Conservation (phyloP, 768 basidiomycete genomes). For the Mycena chlorophos region DNA sequence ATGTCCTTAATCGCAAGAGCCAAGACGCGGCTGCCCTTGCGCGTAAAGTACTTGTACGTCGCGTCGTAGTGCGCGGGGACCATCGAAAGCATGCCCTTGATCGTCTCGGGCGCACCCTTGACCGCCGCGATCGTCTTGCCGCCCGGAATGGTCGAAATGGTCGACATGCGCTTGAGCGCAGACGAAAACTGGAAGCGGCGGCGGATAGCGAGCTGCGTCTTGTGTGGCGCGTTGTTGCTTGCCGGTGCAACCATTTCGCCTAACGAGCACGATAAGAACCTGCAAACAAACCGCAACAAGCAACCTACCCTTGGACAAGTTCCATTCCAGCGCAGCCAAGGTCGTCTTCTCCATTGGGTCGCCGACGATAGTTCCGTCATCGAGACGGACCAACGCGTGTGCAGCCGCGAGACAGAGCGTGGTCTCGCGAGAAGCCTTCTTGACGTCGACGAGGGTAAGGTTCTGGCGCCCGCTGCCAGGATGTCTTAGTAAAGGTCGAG, state of each 20-base stretch:
- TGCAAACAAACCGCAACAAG: background rate
- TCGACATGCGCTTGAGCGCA: constrained; percentile 96
- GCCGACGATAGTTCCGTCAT: constrained; percentile 92
- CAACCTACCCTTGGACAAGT: constrained; percentile 60
- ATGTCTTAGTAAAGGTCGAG: constrained; percentile 13
- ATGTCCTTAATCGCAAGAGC: constrained; percentile 88
- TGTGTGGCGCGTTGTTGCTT: constrained; percentile 52
- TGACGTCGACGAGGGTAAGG: constrained; percentile 73
- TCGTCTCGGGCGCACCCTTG: constrained; percentile 97
- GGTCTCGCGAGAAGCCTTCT: constrained; percentile 73
- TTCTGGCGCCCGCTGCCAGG: constrained; percentile 55
- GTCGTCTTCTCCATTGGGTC: constrained; percentile 99
- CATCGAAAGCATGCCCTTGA: constrained; percentile 76
- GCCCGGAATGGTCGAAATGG: constrained; percentile 66
- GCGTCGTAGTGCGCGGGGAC: constrained; percentile 87
- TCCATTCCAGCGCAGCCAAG: constrained; percentile 88
- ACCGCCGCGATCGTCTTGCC: constrained; percentile 70
- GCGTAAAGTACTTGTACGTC: constrained; percentile 92
- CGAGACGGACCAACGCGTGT: constrained; percentile 90
- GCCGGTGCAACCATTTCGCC: constrained; percentile 74
- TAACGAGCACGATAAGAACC: constrained; percentile 46
- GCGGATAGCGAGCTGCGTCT: constrained; percentile 68
- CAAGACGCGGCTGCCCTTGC: constrained; percentile 90
- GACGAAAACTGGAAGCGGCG: constrained; percentile 98
- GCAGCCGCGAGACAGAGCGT: constrained; percentile 89